These are phyloP conservation scores for Psilocybe mexicana DNA, from an alignment of 1,284 basidiomycete species.

Conservation along the genomic window DNA sequence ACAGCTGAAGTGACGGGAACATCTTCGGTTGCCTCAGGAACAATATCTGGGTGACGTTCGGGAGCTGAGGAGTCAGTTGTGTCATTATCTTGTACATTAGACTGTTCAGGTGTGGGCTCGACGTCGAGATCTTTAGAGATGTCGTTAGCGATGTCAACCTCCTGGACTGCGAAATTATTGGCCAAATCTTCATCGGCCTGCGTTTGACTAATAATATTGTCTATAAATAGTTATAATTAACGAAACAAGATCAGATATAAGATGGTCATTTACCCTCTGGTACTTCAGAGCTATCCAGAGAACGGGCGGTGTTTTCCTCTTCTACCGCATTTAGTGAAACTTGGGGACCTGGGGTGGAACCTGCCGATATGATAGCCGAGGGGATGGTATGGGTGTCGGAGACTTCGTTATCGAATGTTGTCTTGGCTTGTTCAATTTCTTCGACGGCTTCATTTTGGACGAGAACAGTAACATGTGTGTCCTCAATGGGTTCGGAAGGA, in stretches of 20 bases:
- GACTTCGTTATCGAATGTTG: neutral
- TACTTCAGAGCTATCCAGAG: neutral
- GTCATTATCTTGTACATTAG: neutral
- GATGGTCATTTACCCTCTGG: neutral
- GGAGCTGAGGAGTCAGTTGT: neutral
- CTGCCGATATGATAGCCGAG: constrained; percentile 3
- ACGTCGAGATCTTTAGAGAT: neutral
- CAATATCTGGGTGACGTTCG: neutral
- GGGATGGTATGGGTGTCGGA: neutral
- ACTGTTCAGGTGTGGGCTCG: neutral
- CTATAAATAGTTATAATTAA: no score
- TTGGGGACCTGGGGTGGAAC: constrained; percentile 37
- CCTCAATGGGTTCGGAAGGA: neutral
- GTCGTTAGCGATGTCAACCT: neutral
- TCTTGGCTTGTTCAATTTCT: neutral
- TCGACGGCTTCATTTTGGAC: neutral
- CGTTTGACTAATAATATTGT: no score
- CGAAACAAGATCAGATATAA: neutral
- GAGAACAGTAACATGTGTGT: constrained; percentile 1
- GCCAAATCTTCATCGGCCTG: neutral
- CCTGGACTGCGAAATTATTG: neutral
- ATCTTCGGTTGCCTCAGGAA: neutral
- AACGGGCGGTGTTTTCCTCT: neutral
- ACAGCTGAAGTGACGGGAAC: no score
- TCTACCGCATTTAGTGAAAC: constrained; percentile 27